Conservation (phyloP, 305 asterid genomes). For the Solanum aculeatissimum region DNA sequence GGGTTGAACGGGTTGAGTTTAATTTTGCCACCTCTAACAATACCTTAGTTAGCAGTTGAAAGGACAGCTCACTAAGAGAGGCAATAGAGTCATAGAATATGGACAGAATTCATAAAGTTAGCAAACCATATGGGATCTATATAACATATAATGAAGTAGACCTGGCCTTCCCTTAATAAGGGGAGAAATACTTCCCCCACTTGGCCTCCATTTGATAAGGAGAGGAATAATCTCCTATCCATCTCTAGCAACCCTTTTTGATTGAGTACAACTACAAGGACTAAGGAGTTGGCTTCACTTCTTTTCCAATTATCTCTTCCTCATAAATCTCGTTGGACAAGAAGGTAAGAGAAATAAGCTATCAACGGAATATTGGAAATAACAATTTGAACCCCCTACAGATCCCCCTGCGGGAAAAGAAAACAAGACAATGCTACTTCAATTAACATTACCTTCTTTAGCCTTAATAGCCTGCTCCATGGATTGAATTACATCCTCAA, state of each 20-base stretch:
- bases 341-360: not conserved
- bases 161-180: not conserved
- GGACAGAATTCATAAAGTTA: not conserved
- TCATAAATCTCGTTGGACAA: not conserved
- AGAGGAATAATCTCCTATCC: not conserved
- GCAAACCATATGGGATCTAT: not conserved
- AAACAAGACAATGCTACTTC: not conserved
- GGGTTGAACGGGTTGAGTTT: too few species aligned
- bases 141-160: not conserved
- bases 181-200: not conserved
- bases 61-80: not conserved
- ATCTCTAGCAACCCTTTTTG: not conserved
- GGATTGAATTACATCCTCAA: conserved; percentile 76
- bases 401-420: not conserved
- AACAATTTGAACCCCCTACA: not conserved
- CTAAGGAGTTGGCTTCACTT: not conserved
- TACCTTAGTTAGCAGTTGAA: not conserved
- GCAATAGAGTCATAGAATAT: not conserved
- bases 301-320: not conserved
- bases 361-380: not conserved
- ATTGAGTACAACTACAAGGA: not conserved
- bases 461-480: conserved; percentile 89
- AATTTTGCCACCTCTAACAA: too few species aligned
- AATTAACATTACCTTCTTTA: conserved; percentile 43
- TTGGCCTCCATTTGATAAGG: not conserved